A percentile compares a stretch with the other conserved stretches of the same genome.
Evolutionary conservation across 352 stramenopile genomes (phyloP).

Genomic region (Phytophthora sojae): DNA sequence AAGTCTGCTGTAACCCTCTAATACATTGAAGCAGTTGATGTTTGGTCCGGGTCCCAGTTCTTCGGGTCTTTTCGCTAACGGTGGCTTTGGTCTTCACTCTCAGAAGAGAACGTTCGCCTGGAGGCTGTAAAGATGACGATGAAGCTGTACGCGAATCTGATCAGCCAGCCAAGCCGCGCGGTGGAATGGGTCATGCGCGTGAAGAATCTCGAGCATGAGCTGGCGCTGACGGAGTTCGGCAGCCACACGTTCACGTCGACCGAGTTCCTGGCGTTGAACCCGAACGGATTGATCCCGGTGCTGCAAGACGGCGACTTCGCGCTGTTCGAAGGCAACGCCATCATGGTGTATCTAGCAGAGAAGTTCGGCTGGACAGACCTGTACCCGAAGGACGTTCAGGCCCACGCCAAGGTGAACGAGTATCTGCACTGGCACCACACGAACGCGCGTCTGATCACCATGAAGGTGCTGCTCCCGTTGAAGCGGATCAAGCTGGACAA

Average conservation of each 20-base stretch:
- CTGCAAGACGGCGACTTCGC: conserved; percentile 45
- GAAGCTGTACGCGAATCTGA: conserved; percentile 48
- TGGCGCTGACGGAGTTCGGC: conserved; percentile 35
- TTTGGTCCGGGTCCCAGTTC: background rate
- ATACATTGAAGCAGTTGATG: background rate
- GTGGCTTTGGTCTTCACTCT: background rate
- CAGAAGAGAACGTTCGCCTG: background rate
- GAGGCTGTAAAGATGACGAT: conserved; percentile 25
- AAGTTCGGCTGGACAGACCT: conserved; percentile 57
- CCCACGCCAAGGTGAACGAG: conserved; percentile 69
- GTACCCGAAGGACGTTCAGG: conserved; percentile 52
- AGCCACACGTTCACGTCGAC: conserved; percentile 36
- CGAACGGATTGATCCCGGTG: conserved; percentile 45
- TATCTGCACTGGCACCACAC: conserved; percentile 81
- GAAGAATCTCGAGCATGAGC: conserved; percentile 49
- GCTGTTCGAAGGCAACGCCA: conserved; percentile 55
- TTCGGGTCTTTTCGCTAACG: background rate
- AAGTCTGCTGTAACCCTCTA: background rate
- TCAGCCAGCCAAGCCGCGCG: conserved; percentile 47
- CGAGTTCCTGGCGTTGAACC: conserved; percentile 46
- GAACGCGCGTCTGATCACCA: conserved; percentile 53
- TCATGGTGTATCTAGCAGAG: conserved; percentile 59
- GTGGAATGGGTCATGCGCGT: conserved; percentile 47
- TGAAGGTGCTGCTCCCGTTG: conserved; percentile 49
- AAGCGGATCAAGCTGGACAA: conserved; percentile 32